phyloP scores from a whole-genome alignment of 225 moss, liverwort and hornwort species.

The Bryoerythrophyllum caledonicum region DNA sequence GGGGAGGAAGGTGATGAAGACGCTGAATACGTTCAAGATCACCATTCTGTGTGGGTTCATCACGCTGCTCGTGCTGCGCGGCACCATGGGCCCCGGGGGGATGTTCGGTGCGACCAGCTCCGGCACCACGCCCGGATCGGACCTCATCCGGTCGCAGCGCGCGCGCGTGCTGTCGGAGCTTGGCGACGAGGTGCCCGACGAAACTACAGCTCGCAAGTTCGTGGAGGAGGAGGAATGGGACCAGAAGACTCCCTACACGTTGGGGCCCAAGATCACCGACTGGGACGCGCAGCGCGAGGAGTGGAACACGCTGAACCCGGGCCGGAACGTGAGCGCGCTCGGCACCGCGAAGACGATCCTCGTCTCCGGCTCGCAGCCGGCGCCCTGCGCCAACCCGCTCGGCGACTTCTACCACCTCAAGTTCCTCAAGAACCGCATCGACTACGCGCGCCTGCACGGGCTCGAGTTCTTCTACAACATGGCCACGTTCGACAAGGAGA shows the following conservation, averaged over 20 bases:
- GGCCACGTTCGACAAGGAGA: conserved; percentile 60
- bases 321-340: conserved; percentile 27
- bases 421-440: conserved; percentile 65
- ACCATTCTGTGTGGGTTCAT: conserved; percentile 69
- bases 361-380: conserved; percentile 54
- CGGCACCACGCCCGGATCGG: conserved; percentile 19
- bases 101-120: conserved; percentile 11
- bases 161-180: conserved; percentile 54
- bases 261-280: conserved; percentile 54
- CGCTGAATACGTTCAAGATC: conserved; percentile 58
- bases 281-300: conserved; percentile 61
- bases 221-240: conserved; percentile 48
- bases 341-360: conserved; percentile 58
- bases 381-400: conserved; percentile 43
- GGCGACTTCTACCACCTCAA: conserved; percentile 70
- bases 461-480: conserved; percentile 70
- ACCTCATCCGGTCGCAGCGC: conserved; percentile 38
- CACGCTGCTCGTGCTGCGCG: conserved; percentile 63
- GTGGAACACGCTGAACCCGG: conserved; percentile 42
- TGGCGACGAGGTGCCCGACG: conserved; percentile 47
- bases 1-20: conserved; percentile 61
- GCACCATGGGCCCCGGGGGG: conserved; percentile 51
- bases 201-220: conserved; percentile 50
- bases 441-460: conserved; percentile 69
- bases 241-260: conserved; percentile 37